Evolutionary conservation across 768 basidiomycete genomes (phyloP), one percentile per base, ranked within the genome.

Genomic region (Termitomyces sp.): DNA sequence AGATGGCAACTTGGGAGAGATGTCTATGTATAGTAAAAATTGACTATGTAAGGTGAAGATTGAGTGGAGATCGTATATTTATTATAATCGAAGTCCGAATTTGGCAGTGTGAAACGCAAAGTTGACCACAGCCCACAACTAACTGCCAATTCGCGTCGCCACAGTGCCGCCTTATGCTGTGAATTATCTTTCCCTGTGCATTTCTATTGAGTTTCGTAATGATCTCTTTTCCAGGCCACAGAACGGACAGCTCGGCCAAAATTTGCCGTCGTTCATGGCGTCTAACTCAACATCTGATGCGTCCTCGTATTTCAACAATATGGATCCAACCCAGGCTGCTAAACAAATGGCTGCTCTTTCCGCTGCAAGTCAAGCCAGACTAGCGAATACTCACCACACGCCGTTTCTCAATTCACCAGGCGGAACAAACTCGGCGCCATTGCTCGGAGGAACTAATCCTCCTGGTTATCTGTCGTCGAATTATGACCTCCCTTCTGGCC

Each of bases 301-400:
- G 52, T 57, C 70, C 19, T 62, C 65, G 14, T 72, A 71, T 60
- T 81, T 81, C 73, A 76, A 68, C 62, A 70, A 70, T 64, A 75
- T 89, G 60, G 87, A 91, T 69, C 74, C 85, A 56, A 77, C 79
- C 49, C 77, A 82, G 44, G 82, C 78, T 48, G 85, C 85, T 56
- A 92, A 90, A 69, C 90, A 92, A 72, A 87, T 90, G 81, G 86
- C 87, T 30, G 85, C 85, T 10, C 80, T 91, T 61, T 83, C 77
- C 62, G 84, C 79, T 52, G 85, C 77, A 47, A 83, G 76, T 61
- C 77, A 81, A 62, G 79, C 82, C 65, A 76, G 83, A 71, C 78
- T 81, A 60, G 72, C 79, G 64, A 82, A 79, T 60, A 77, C 74
- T 70, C 68, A 73, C 55, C 67, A 66, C 46, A 60, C 69, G 51